Evolutionary conservation across 1,284 basidiomycete species (phyloP), one percentile per base, ranked within the genome.

Genomic region (Sanguinoderma infundibulare): DNA sequence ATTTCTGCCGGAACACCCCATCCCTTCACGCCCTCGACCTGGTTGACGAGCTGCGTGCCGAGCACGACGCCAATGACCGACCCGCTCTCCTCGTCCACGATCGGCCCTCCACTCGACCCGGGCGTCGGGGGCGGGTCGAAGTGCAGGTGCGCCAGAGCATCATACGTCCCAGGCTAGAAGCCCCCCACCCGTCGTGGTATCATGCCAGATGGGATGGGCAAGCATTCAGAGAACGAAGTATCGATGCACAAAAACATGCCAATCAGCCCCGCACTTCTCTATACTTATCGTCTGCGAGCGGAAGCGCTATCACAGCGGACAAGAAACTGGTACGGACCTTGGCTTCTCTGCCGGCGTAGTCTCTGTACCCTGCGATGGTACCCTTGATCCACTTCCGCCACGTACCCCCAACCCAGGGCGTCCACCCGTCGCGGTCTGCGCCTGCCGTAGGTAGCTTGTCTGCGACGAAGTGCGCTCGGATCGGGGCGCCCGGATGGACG

Each of bases 91-190:
- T 83, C 79, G 60, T 89, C 86, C 3, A 92, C 79, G 57, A 92
- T 85, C 0, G 90, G 89, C 0, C 89, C 89, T 8, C 90, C 90
- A 52, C 87, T 89, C 22, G 87, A 89, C 10, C 90, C 90, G 1
- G 83, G 81, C 0, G 86, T 85, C 9, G 90, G 90, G 6, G 85
- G 73, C 0, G 83, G 82, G 38, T 77, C 76, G 66, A 87, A 85
- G 24, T 84, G 71, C 63, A 92, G 70, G 66, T 87, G 84, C 2
- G 84, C 81, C 10, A 92, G 79, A 8, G 84, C 76, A 64, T 91
- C 89, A 70, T 91, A 89, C 14, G 89, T 90, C 7, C 89, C 90
- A 2, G 87, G 85, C 85, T 87, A 40, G 9, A 58, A 26, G 32
- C 30, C n/a, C n/a, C n/a, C n/a, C n/a, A n/a, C n/a, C n/a, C 39